These are phyloP conservation scores for Triangularia verruculosa DNA, from an alignment of 2,329 filamentous ascomycete species.

Conservation along the genomic window DNA sequence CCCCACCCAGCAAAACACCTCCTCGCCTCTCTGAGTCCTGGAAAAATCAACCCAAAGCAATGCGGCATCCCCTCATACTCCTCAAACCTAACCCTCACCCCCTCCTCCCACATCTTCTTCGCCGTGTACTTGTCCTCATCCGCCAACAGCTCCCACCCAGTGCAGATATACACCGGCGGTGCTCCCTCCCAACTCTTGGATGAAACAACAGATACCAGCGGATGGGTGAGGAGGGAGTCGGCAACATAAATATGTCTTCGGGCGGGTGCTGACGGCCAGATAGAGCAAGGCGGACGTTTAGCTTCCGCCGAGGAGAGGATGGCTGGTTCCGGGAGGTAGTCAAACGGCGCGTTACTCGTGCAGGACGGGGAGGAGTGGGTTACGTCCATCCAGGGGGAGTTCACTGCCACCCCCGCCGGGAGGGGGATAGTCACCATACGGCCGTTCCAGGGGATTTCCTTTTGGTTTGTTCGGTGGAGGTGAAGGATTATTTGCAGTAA, in stretches of 20 bases:
- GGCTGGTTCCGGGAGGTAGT: constrained; percentile 57
- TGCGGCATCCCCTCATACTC: constrained; percentile 82
- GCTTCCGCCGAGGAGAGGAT: constrained; percentile 31
- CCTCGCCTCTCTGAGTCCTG: constrained; percentile 41
- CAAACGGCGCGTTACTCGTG: constrained; percentile 50
- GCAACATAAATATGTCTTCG: constrained; percentile 53
- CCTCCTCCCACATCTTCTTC: constrained; percentile 51
- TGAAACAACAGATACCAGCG: constrained; percentile 63
- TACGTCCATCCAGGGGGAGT: constrained; percentile 71
- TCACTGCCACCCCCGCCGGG: constrained; percentile 61
- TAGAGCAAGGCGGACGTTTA: constrained; percentile 43
- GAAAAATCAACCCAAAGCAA: constrained; percentile 61
- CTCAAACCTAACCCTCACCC: constrained; percentile 62
- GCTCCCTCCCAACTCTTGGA: constrained; percentile 56
- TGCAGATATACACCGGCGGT: constrained; percentile 66
- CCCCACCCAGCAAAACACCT: constrained; percentile 56
- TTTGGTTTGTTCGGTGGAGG: constrained; percentile 42
- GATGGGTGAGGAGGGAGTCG: constrained; percentile 58
- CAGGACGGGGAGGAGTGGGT: constrained; percentile 60
- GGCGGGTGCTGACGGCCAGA: constrained; percentile 57
- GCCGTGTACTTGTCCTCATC: constrained; percentile 66
- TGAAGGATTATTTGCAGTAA: constrained; percentile 69
- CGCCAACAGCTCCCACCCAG: constrained; percentile 68
- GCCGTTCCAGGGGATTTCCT: constrained; percentile 57
- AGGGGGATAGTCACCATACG: constrained; percentile 51